Base-by-base conservation (phyloP, 2,329 filamentous ascomycete genomes). In the Hypoxylon sp. region DNA sequence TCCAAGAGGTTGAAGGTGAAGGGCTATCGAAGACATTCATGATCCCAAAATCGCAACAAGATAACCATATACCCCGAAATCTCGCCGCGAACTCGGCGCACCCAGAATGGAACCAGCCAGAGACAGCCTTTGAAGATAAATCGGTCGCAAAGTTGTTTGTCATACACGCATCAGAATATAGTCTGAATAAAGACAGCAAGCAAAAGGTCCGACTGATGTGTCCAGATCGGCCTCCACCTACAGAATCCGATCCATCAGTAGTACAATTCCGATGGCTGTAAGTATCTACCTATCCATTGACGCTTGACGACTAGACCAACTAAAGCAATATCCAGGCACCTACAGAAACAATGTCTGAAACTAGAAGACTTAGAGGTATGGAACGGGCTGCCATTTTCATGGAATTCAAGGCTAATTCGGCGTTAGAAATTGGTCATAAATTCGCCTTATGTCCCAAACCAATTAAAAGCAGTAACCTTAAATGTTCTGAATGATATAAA, bases 111-210 rank as follows among this genome's bases (percentile, higher is more conserved):
- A 32, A 36, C n/a, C 53, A 57, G 19, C 43, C 41, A 34, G 53
- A 57, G 23, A 5, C 23, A 10, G 17, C 17, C 3, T 48, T 48
- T n/a, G 53, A 48, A 5, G 53, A 57, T 25, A 41, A 41, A 36
- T 48, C 30, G 2, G 10, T 17, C 5, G 48, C 30, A 11, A 57
- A n/a, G 19, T 19, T 48, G 10, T 36, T 48, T 17, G 10, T 17
- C n/a, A 36, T 57, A 46, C 53, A 57, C 11, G 53, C 53, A 36
- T 57, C 53, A 5, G 53, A 57, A 13, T 57, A 57, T 19, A 57
- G 53, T 48, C 32, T 57, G 30, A 57, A 46, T 46, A 57, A 57
- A 48, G 53, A 57, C n/a, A 41, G 53, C 19, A 36, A 28, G 41
- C 28, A 57, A 21, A 57, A 48, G 14, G 21, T 57, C 46, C 53